Conservation (phyloP, 352 stramenopile genomes). For the Phytopythium helicoides region DNA sequence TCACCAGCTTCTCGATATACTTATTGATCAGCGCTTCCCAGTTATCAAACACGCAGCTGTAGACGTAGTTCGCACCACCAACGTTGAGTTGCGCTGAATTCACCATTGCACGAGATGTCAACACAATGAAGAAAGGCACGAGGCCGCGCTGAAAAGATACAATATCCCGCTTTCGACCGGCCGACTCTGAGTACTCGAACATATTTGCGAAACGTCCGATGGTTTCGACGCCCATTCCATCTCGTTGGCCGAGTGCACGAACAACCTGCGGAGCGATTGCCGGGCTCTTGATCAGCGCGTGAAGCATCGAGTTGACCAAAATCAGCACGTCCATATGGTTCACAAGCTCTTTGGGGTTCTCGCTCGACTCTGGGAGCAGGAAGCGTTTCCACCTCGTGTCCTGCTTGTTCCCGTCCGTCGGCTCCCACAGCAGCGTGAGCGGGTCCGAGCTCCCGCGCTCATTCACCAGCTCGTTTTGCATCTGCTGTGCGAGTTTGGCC, state of each 20-base stretch:
- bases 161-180: conserved; percentile 19
- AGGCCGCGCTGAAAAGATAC: conserved; percentile 38
- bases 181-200: conserved; percentile 25
- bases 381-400: conserved; percentile 35
- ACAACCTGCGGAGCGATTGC: conserved; percentile 28
- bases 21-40: conserved; percentile 25
- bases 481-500: conserved; percentile 16
- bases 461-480: conserved; percentile 16
- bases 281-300: conserved; percentile 24
- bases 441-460: conserved; percentile 18
- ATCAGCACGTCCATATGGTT: conserved; percentile 35
- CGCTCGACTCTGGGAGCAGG: conserved; percentile 10
- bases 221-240: conserved; percentile 22
- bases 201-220: conserved; percentile 22
- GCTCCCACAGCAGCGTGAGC: conserved; percentile 23
- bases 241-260: conserved; percentile 23
- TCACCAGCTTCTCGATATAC: conserved; percentile 25
- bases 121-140: conserved; percentile 34
- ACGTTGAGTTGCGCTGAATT: conserved; percentile 10
- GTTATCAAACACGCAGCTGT: conserved; percentile 20
- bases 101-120: conserved; percentile 32
- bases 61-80: conserved; percentile 29
- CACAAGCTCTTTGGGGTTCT: conserved; percentile 17
- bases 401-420: conserved; percentile 8
- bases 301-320: conserved; percentile 40